Evolutionary conservation across 768 basidiomycete species (phyloP), one percentile per base, ranked within the genome.

Genomic region (Boletus rubropictus): DNA sequence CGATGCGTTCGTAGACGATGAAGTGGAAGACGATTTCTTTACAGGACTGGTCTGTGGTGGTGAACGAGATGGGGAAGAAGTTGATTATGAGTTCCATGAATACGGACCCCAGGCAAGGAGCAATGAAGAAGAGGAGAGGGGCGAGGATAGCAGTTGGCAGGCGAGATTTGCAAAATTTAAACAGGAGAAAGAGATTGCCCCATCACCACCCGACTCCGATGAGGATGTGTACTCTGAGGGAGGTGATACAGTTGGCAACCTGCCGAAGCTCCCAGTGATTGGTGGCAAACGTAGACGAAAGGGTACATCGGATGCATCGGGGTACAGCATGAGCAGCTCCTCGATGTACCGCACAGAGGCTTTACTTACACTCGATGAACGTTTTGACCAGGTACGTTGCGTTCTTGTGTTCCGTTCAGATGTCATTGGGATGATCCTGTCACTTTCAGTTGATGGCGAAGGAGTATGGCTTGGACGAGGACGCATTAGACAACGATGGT

Each of bases 291-390:
- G 82, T 60, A 72, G 86, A 60, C 74, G 81, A 53, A 82, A 82
- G 56, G 83, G 82, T 3, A 74, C 81, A 0, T 91, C 88, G 42
- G 86, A 91, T 52, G 92, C 89, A 8, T 91, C 89, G 18, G 93
- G 90, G 11, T 95, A 95, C 73, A 90, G 87, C 62, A 97, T 99
- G 93, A 95, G 89, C 64, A 93, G 90, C 58, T 92, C 91, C 3
- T 91, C 91, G 12, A 91, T 98, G 88, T 88, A 81, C 69, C 81
- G 96, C 37, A 98, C 89, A 54, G 86, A 92, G 56, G 84, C 90
- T 1, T 68, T 98, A 24, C 81, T 89, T 42, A 86, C 83, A 2
- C 72, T 99, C 35, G 96, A 99, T 60, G 91, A 97, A 60, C 79
- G 84, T 10, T 99, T 98, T 61, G 94, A 98, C 58, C 82, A 91